Evolutionary conservation across 2,329 filamentous ascomycete species (phyloP).

Genomic region (Botrytis squamosa): DNA sequence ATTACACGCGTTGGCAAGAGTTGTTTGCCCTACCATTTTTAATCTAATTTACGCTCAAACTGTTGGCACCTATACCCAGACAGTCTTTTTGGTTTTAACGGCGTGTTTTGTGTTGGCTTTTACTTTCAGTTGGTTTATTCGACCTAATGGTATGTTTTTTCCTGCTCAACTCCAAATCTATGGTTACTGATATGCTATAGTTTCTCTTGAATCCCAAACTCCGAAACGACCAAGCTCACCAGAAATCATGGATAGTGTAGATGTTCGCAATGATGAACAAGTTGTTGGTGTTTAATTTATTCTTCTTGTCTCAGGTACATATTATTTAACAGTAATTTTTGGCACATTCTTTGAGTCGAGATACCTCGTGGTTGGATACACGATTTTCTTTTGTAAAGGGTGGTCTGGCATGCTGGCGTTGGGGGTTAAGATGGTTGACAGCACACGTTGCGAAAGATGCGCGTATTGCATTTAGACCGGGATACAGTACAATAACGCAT

Average conservation of each 20-base stretch:
- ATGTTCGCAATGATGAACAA: conserved; percentile 30
- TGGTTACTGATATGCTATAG: conserved; percentile 20
- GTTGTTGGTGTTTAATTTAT: conserved; percentile 22
- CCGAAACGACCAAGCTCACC: not conserved
- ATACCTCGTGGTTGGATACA: not conserved
- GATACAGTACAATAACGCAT: not conserved
- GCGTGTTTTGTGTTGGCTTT: conserved; percentile 66
- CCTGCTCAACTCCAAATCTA: not conserved
- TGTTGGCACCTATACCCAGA: conserved; percentile 73
- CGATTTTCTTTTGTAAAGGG: not conserved
- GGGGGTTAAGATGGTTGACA: not conserved
- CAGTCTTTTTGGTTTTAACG: conserved; percentile 75
- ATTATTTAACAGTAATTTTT: not conserved
- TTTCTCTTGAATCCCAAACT: conserved; percentile 27
- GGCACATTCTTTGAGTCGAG: not conserved
- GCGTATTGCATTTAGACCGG: not conserved
- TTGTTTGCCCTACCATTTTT: conserved; percentile 78
- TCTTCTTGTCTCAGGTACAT: not conserved
- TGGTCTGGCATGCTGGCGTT: not conserved
- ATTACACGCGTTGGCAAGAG: conserved; percentile 76
- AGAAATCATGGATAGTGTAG: conserved; percentile 20
- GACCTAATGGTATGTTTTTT: conserved; percentile 65
- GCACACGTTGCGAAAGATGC: not conserved
- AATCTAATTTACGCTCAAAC: conserved; percentile 84
- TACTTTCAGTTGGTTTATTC: conserved; percentile 66